phyloP scores from a whole-genome alignment of 225 moss, liverwort and hornwort species.

The Ulota crispa region DNA sequence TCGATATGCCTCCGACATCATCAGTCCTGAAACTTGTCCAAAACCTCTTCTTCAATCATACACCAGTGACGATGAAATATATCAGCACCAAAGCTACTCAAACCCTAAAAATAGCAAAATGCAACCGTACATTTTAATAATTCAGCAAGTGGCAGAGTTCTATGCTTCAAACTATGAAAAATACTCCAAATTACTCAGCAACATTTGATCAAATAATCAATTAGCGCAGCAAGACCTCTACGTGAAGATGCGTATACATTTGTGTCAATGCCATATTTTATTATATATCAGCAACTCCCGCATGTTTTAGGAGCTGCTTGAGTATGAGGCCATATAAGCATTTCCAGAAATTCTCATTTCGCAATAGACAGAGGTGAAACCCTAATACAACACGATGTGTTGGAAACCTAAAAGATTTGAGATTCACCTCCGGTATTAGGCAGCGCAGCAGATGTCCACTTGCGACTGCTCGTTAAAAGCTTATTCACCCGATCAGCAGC shows the following conservation, averaged over 20 bases:
- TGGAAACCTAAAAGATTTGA: background rate
- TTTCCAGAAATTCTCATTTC: background rate
- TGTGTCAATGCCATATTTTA: background rate
- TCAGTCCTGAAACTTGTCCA: background rate
- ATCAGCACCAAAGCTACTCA: constrained; percentile 4
- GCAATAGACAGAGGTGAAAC: background rate
- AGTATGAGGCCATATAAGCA: background rate
- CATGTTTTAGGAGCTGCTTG: background rate
- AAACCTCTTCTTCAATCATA: background rate
- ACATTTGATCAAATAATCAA: background rate
- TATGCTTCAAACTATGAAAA: background rate
- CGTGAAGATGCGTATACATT: background rate
- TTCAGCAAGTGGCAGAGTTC: background rate
- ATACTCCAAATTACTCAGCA: background rate
- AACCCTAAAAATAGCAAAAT: background rate
- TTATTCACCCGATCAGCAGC: constrained; percentile 2
- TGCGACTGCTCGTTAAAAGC: background rate
- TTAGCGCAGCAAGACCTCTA: background rate
- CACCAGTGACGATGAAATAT: constrained; percentile 8
- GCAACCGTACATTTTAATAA: background rate
- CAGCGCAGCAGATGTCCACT: constrained; percentile 11
- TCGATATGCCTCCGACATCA: background rate
- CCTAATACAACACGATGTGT: background rate
- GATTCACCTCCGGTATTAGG: constrained; percentile 15
- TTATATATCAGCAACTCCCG: background rate